Base-by-base conservation (phyloP, 2,329 filamentous ascomycete genomes). In the Phialophora tarda region DNA sequence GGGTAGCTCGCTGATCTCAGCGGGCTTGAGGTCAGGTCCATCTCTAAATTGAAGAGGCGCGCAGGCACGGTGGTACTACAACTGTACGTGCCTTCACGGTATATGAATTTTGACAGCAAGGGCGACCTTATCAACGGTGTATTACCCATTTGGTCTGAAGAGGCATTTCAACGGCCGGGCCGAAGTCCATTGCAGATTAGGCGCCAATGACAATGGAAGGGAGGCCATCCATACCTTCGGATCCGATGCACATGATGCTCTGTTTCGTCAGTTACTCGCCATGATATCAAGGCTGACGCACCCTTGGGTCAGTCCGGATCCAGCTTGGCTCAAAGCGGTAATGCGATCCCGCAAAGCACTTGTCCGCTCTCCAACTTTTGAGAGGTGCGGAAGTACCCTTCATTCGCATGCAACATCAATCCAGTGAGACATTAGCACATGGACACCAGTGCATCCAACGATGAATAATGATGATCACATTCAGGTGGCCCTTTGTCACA, bases 281-380 rank as follows among this genome's bases (percentile, higher is more conserved):
- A 59, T 65, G 54, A 62, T 62, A 53, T 67, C 64, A 63, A 69
- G 38, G 60, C 56, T 67, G 61, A 66, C 61, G 61, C 61, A 59
- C 21, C 14, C 28, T 53, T 57, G 23, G 50, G 30, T 30, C 21
- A 57, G 24, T 64, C 59, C 50, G 51, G 58, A 32, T 67, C 61
- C 44, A 50, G 62, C 61, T 55, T 62, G 44, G 50, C 69, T 62
- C 58, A 53, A 70, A 62, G 21, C 14, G 69, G 69, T 32, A 70
- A 70, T 69, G 59, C 63, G 66, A 66, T 70, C 69, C 69, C 63
- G 66, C 63, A 50, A 44, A 32, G 26, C 41, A 30, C 26, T 34
- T 34, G 57, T 48, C 51, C 58, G 6, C 59, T 10, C 38, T 54
- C 23, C 28, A 23, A 53, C 8, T 34, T 30, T 48, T 54, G 56